Evolutionary conservation across 2,329 filamentous ascomycete genomes (phyloP).

Genomic region (Alternaria conjuncta): DNA sequence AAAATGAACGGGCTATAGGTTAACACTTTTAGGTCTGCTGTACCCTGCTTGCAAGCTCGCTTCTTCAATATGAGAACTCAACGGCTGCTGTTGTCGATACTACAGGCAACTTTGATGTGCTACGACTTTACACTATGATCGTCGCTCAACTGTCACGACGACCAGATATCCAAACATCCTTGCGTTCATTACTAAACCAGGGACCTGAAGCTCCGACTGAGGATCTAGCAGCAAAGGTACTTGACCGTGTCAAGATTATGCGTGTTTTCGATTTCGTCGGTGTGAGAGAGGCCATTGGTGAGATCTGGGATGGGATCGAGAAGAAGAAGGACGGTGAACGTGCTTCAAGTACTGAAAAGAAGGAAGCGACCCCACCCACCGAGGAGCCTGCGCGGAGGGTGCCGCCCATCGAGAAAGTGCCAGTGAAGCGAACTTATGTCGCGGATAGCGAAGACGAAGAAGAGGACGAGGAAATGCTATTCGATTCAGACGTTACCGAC

Average conservation of each 20-base stretch:
- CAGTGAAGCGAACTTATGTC: conserved; percentile 32
- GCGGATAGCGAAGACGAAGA: conserved; percentile 47
- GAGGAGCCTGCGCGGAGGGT: neutral
- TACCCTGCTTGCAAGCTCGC: conserved; percentile 48
- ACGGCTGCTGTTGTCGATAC: conserved; percentile 56
- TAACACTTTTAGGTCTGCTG: conserved; percentile 21
- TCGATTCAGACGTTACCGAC: conserved; percentile 25
- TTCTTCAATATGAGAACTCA: conserved; percentile 36
- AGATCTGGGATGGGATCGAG: conserved; percentile 51
- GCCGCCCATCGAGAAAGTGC: neutral
- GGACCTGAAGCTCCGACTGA: conserved; percentile 14
- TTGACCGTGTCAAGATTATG: conserved; percentile 57
- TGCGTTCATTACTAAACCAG: neutral
- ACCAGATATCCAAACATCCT: neutral
- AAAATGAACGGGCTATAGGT: rapidly evolving
- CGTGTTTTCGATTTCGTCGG: conserved; percentile 59
- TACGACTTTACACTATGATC: conserved; percentile 46
- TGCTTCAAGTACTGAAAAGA: conserved; percentile 28
- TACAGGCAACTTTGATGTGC: conserved; percentile 54
- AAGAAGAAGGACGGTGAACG: neutral
- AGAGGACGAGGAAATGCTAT: conserved; percentile 49
- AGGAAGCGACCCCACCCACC: neutral
- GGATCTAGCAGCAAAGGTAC: conserved; percentile 42
- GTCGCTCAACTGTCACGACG: conserved; percentile 24
- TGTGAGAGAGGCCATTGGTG: conserved; percentile 53